Base-by-base conservation (phyloP, 805 yeast species). In the Candida silvicultrix region DNA sequence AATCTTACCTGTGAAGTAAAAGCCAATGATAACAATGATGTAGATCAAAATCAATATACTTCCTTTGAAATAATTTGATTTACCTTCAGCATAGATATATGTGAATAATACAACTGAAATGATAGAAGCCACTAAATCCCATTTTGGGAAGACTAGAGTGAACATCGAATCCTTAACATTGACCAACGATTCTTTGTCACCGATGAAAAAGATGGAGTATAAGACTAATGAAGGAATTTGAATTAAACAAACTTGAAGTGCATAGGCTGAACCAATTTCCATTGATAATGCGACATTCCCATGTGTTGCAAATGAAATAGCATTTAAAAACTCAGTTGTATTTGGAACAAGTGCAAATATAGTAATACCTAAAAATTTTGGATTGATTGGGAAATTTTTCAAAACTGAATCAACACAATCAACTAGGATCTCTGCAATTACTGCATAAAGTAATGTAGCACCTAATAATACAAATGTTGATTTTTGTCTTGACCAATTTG, bases 231-330 rank as follows among this genome's bases (percentile, higher is more conserved):
- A 82, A 1, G 99, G 99, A 41, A 94, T 87, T 63, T 94, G 99
- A 53, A 94, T 73, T 48, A 94, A 70, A 55, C 96, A 92, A 15
- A 94, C 99, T 64, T 94, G 99, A 48, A 94, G 72, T 0, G 96
- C 99, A 62, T 94, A 94, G 0, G 99, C 99, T 51, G 95, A 83
- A 49, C 99, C 99, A 64, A 94, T 94, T 62, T 94, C 99, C 96
- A 94, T 87, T 2, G 96, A 87, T 40, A 94, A 70, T 0, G 99
- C 96, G 45, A 94, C 96, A 55, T 94, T 94, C 1, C 99, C 99
- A 55, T 92, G 81, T 55, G 89, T 80, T 0, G 99, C 99, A 70
- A 94, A 94, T 22, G 97, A 89, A 47, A 94, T 90, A 57, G 98
- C 99, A 66, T 94, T 94, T 48, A 94, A 75, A 58, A 94, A 94